Base-by-base conservation (phyloP, 805 yeast species). In the Maudiozyma barnettii region DNA sequence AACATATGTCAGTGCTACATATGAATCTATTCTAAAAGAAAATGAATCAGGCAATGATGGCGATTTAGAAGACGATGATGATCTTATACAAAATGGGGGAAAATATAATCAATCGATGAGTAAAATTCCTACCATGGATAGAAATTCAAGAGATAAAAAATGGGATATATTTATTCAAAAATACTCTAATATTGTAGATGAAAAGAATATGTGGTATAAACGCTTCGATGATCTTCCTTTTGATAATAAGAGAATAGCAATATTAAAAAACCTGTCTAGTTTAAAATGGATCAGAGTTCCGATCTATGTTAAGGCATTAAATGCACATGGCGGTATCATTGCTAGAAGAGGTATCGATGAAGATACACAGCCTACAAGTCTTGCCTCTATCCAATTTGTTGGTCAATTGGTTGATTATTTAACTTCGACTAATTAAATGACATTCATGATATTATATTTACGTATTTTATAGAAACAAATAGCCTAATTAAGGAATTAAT, bases 291-390 rank as follows among this genome's bases (percentile, higher is more conserved):
- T 77, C 43, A 87, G 90, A 59, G 74, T 85, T 39, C 84, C 93
- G 0, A 81, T 83, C 1, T 79, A 77, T 54, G 71, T 90, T 42
- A 81, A 79, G 51, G 74, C 82, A 16, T 70, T 83, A 58, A 88
- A 89, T 62, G 81, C 97, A 0, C 98, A 90, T 59, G 95, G 84
- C 49, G 85, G 84, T 4, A 85, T 91, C 45, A 84, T 88, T 16
- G 87, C 91, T 16, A 73, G 98, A 52, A 72, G 81, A 48, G 89
- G 89, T 0, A 66, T 78, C 2, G 40, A 54, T 21, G 60, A 65
- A 31, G 69, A 51, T 1, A 52, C 61, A 1, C 48, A 58, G 5
- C 52, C 57, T 18, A 56, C 61, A 12, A 56, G 64, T 40, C 41
- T 55, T 3, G 63, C 66, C 2, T 51, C 63, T 18, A 54, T 63